These are phyloP conservation scores for Plectosphaerella sp. DNA, from an alignment of 2,329 filamentous ascomycete species.

Conservation along the genomic window DNA sequence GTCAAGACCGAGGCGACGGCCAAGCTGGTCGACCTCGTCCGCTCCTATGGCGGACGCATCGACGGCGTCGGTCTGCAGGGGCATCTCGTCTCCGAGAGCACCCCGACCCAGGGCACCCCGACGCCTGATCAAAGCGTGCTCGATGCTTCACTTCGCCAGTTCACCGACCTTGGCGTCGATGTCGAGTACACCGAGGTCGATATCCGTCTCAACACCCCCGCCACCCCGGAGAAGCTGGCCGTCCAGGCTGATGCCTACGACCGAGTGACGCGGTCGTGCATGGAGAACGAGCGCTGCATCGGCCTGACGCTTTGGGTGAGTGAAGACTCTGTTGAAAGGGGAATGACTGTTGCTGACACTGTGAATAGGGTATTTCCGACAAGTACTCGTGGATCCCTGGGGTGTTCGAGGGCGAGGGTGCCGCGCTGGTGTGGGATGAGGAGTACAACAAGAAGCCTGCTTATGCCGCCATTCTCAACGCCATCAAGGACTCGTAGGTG, in stretches of 20 bases:
- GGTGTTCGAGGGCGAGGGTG: constrained; percentile 33
- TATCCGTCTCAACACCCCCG: constrained; percentile 32
- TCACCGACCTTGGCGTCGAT: constrained; percentile 38
- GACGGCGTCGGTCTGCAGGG: constrained; percentile 60
- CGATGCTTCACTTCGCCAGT: constrained; percentile 30
- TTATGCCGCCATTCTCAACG: constrained; percentile 29
- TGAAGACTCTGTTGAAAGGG: background rate
- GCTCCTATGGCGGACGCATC: constrained; percentile 48
- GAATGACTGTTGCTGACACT: background rate
- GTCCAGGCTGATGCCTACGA: constrained; percentile 23
- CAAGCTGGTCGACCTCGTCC: constrained; percentile 39
- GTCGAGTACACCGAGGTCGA: constrained; percentile 53
- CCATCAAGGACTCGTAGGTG: constrained; percentile 22
- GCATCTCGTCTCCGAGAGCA: constrained; percentile 53
- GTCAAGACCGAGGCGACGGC: constrained; percentile 40
- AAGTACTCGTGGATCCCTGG: constrained; percentile 30
- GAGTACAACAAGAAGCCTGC: constrained; percentile 37
- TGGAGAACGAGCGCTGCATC: constrained; percentile 15
- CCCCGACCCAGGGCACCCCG: constrained; percentile 28
- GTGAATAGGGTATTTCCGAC: background rate
- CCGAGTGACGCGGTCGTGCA: constrained; percentile 11
- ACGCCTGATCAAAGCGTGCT: constrained; percentile 23
- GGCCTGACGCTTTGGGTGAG: constrained; percentile 26
- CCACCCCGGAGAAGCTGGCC: constrained; percentile 20
- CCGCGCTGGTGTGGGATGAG: constrained; percentile 35